These are phyloP conservation scores for Phoma sp. DNA, from an alignment of 2,329 filamentous ascomycete species.

Conservation along the genomic window DNA sequence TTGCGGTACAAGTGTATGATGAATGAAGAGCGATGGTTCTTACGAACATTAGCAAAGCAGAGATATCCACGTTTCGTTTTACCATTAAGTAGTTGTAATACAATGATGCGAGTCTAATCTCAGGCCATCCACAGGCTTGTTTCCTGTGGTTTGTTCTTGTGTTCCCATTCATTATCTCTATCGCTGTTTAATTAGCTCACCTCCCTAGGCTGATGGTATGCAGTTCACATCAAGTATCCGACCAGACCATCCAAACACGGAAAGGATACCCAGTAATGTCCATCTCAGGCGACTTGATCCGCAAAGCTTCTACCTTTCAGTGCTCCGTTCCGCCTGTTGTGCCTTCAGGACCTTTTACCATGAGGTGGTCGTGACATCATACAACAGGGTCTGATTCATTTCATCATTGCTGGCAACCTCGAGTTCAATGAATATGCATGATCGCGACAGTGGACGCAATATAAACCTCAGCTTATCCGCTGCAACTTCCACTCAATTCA, in stretches of 20 bases:
- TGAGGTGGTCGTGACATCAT: constrained; percentile 22
- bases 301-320: not conserved
- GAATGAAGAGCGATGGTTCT: constrained; percentile 1
- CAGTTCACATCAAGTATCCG: not conserved
- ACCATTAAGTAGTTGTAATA: constrained; percentile 16
- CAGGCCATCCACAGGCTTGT: not conserved
- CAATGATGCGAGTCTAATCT: not conserved
- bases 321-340: not conserved
- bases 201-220: constrained; percentile 1
- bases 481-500: not conserved
- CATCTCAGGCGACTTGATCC: not conserved
- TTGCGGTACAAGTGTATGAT: constrained; percentile 10
- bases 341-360: not conserved
- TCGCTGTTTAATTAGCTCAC: not conserved
- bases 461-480: constrained; percentile 5
- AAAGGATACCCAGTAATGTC: not conserved
- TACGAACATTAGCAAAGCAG: constrained; percentile 10
- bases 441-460: constrained; percentile 7
- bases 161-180: not conserved
- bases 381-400: constrained; percentile 10
- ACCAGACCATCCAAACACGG: not conserved
- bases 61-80: constrained; percentile 18
- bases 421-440: constrained; percentile 3
- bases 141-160: not conserved
- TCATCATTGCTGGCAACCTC: constrained; percentile 12